Conservation (phyloP, 2,329 filamentous ascomycete genomes). For the Trichothecium roseum region DNA sequence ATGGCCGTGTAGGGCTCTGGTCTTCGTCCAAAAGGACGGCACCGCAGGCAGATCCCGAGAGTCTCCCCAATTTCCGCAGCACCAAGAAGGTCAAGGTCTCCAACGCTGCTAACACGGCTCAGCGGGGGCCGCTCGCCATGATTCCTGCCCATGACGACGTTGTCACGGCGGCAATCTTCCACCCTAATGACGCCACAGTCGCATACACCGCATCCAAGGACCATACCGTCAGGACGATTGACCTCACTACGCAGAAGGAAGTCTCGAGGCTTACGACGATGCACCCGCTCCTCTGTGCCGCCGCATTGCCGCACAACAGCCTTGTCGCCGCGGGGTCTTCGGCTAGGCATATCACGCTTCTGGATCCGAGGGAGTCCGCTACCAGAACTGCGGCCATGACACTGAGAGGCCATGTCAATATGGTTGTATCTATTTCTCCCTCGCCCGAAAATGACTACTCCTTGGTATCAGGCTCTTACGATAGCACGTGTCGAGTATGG, state of each 20-base stretch:
- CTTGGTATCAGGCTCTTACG: slow-evolving; percentile 82
- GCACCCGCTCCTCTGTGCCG: slow-evolving; percentile 71
- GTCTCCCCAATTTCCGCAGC: slow-evolving; percentile 56
- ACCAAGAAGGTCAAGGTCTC: slow-evolving; percentile 69
- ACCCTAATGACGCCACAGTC: slow-evolving; percentile 73
- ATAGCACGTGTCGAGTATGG: slow-evolving; percentile 90
- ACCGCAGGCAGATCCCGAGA: slow-evolving; percentile 58
- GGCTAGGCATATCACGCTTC: slow-evolving; percentile 79
- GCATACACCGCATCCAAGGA: slow-evolving; percentile 89
- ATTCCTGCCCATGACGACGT: slow-evolving; percentile 62
- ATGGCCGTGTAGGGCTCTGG: slow-evolving; percentile 83
- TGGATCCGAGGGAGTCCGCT: slow-evolving; percentile 77
- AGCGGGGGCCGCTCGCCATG: slow-evolving; percentile 69
- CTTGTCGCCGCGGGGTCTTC: slow-evolving; percentile 66
- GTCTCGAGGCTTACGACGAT: slow-evolving; percentile 78
- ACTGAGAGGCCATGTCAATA: slow-evolving; percentile 80
- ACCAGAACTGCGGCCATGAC: slow-evolving; percentile 75
- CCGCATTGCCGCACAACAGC: slow-evolving; percentile 57
- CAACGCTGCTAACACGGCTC: slow-evolving; percentile 35
- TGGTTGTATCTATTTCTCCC: slow-evolving; percentile 39
- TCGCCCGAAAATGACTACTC: slow-evolving; percentile 62
- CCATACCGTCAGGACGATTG: slow-evolving; percentile 82
- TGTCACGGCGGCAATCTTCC: slow-evolving; percentile 75
- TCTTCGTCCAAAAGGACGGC: slow-evolving; percentile 67
- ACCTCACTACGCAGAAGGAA: slow-evolving; percentile 68